A percentile compares a stretch with the other conserved stretches of the same genome.
Evolutionary conservation across 257 asterid species (phyloP).

Genomic region (Nicotiana obtusifolia): DNA sequence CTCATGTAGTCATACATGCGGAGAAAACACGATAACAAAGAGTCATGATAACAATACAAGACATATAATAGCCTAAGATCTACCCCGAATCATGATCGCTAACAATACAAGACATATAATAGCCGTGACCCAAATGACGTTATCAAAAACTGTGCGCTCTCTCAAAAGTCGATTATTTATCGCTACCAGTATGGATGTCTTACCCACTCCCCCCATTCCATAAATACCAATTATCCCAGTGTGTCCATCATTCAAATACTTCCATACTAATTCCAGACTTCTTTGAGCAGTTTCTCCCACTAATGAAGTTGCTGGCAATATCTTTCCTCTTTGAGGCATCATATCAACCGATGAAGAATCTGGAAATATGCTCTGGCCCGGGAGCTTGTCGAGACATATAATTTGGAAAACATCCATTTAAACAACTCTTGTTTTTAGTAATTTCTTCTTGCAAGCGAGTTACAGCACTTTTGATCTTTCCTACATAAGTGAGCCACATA

Average conservation of each 20-base stretch:
- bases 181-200: slow-evolving; percentile 21
- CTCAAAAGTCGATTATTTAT: slow-evolving; percentile 17
- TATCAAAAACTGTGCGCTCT: slow-evolving; percentile 10
- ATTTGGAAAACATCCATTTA: slow-evolving; percentile 22
- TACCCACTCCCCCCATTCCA: slow-evolving; percentile 21
- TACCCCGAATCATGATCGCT: too few relatives aligned
- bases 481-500: slow-evolving; percentile 24
- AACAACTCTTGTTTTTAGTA: not conserved
- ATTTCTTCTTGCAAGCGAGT: slow-evolving; percentile 4
- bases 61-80: too few relatives aligned
- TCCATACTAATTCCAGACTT: slow-evolving; percentile 10
- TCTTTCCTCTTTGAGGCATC: slow-evolving; percentile 19
- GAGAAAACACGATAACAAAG: too few relatives aligned
- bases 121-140: slow-evolving; percentile 26
- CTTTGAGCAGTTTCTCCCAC: slow-evolving; percentile 22
- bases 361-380: slow-evolving; percentile 10
- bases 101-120: too few relatives aligned
- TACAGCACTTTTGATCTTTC: not conserved
- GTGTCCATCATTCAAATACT: slow-evolving; percentile 16
- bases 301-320: slow-evolving; percentile 13
- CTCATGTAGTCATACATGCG: too few relatives aligned
- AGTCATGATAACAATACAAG: too few relatives aligned
- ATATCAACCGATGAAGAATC: slow-evolving; percentile 7
- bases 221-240: slow-evolving; percentile 16
- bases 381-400: slow-evolving; percentile 9